Conservation (phyloP, 140 eudicot genomes). For the Senecio squalidus region DNA sequence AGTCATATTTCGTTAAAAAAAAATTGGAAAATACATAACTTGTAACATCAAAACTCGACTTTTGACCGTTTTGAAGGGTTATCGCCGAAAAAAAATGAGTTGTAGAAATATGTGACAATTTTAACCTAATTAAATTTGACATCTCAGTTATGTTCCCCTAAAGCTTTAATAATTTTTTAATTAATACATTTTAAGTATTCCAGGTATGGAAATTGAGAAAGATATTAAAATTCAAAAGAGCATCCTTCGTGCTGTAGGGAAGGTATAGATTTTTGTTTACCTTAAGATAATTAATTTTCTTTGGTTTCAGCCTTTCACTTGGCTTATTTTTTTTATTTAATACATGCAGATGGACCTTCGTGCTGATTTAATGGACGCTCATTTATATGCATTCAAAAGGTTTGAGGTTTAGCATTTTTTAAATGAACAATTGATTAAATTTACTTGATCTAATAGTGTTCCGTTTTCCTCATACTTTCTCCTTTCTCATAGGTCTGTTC, state of each 20-base stretch:
- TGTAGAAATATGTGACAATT: too few species aligned
- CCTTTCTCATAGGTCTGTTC: conserved; percentile 50
- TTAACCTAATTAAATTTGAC: too few species aligned
- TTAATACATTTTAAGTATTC: too few species aligned
- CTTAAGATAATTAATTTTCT: too few species aligned
- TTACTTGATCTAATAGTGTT: conserved; percentile 3
- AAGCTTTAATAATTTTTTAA: too few species aligned
- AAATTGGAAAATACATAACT: too few species aligned
- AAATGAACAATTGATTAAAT: neutral
- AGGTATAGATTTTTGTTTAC: conserved; percentile 43
- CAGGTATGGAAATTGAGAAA: conserved; percentile 78
- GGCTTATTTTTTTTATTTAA: neutral
- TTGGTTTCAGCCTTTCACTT: neutral
- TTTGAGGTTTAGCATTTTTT: conserved; percentile 29
- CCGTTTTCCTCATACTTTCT: neutral
- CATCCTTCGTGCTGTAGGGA: conserved; percentile 89
- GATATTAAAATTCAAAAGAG: conserved; percentile 77
- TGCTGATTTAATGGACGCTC: conserved; percentile 95
- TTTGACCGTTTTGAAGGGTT: too few species aligned
- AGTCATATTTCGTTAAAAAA: too few species aligned
- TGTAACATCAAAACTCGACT: too few species aligned
- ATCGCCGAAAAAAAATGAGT: too few species aligned
- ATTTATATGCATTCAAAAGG: conserved; percentile 96
- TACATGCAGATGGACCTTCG: conserved; percentile 79
- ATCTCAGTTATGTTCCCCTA: too few species aligned